Base-by-base conservation (phyloP, 129 eudicot genomes). In the Escallonia herrerae region DNA sequence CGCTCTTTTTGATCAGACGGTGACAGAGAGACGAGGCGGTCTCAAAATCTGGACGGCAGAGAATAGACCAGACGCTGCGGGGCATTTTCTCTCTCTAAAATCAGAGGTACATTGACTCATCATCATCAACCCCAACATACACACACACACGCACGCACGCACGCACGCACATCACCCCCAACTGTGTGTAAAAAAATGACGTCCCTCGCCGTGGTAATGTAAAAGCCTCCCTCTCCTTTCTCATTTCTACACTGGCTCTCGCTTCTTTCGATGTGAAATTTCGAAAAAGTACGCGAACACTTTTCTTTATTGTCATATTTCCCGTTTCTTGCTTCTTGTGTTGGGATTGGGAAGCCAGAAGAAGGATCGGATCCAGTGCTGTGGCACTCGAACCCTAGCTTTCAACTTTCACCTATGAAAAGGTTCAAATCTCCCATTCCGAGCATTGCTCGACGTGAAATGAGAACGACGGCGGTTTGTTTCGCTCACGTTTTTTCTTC, bases 351-450 rank as follows among this genome's bases (percentile, higher is more conserved):
- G 52, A 61, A 61, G 43, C 40, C 6, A 71, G 60, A 77, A 64
- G 33, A 1, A 22, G 33, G 72, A 77, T 74, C 81, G 58, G 81
- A 80, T 80, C 82, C 76, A 78, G 79, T 64, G 75, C 45, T 79
- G 0, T 33, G 43, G 62, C 56, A 47, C 80, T 44, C 40, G 42
- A 22, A 65, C 71, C 76, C 79, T 69, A 72, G 64, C 72, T 60
- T 62, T 58, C 39, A n/a, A 52, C 57, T 58, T 67, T 61, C 64
- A 62, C 48, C 4, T 12, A 15, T 5, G 54, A 49, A 49, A 55
- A 69, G 76, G 66, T 68, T 65, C 15, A 54, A 64, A 55, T 55
- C 40, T 65, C 60, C 14, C 79, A 4, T 55, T 60, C 58, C 5
- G 61, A 33, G 43, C 13, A 40, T 46, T 43, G 33, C 38, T 40